phyloP scores from a whole-genome alignment of 2,329 filamentous ascomycete genomes.

The Fusarium duplospermum region DNA sequence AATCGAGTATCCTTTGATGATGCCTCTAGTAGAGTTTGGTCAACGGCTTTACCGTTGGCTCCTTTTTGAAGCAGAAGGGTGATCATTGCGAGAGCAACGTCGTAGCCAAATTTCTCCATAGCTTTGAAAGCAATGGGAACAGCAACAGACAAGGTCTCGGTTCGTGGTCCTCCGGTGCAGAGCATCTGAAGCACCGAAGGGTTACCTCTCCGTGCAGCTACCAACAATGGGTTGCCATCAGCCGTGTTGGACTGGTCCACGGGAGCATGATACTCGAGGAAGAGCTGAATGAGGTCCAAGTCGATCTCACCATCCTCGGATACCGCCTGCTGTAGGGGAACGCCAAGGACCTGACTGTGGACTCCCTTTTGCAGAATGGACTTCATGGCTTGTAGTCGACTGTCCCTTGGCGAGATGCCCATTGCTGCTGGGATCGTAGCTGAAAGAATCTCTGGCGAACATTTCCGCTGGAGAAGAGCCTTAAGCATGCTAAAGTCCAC shows the following conservation, averaged over 20 bases:
- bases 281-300: neutral
- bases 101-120: neutral
- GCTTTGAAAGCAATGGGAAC: neutral
- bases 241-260: neutral
- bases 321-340: neutral
- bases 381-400: neutral
- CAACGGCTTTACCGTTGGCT: neutral
- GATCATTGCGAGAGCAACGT: neutral
- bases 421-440: neutral
- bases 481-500: neutral
- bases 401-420: neutral
- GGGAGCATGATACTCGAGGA: constrained; percentile 6
- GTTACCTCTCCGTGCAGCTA: neutral
- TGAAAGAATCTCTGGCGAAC: constrained; percentile 1
- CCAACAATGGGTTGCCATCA: neutral
- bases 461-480: neutral
- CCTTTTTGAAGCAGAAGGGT: constrained; percentile 9
- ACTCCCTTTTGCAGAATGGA: constrained; percentile 8
- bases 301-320: neutral
- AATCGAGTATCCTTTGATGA: neutral
- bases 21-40: neutral
- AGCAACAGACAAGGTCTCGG: neutral
- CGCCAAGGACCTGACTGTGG: neutral
- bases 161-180: neutral
- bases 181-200: constrained; percentile 4